phyloP scores from a whole-genome alignment of 139 green algal genomes.

The Chlorella ohadii region DNA sequence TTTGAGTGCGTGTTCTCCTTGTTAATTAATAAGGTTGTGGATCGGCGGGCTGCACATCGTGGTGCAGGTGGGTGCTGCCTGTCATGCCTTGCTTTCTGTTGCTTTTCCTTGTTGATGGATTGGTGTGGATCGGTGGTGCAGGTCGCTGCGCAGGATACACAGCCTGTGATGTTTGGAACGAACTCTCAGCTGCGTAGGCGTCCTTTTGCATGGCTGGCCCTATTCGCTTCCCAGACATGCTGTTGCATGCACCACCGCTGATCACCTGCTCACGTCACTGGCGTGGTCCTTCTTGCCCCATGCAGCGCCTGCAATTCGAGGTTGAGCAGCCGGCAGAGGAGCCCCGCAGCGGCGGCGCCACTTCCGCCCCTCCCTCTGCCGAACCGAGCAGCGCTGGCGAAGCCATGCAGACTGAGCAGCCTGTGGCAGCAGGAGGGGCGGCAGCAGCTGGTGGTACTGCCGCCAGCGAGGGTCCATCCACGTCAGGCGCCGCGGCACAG shows the following conservation, averaged over 20 bases:
- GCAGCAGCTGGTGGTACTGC: not conserved
- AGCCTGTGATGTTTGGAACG: no score
- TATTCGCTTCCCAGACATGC: no score
- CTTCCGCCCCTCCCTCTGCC: not conserved
- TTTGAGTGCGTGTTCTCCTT: not conserved
- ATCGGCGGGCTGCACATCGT: constrained; percentile 79
- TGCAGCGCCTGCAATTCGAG: constrained; percentile 31
- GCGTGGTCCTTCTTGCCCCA: no score
- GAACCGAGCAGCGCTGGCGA: not conserved
- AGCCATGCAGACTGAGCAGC: constrained; percentile 18
- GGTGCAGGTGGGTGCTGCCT: constrained; percentile 42
- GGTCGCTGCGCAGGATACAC: no score
- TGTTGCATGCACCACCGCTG: no score
- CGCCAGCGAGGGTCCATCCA: not conserved
- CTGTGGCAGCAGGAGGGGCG: constrained; percentile 5
- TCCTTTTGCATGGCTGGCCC: no score
- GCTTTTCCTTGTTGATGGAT: no score
- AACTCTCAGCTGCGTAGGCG: no score
- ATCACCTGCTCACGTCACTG: not conserved
- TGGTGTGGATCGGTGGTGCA: no score
- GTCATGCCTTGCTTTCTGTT: not conserved
- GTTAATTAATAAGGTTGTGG: no score
- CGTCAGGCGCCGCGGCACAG: not conserved
- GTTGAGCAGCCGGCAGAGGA: constrained; percentile 21
- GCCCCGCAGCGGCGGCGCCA: not conserved